phyloP scores from a whole-genome alignment of 2,329 filamentous ascomycete genomes.

The Colletotrichum orchidophilum region DNA sequence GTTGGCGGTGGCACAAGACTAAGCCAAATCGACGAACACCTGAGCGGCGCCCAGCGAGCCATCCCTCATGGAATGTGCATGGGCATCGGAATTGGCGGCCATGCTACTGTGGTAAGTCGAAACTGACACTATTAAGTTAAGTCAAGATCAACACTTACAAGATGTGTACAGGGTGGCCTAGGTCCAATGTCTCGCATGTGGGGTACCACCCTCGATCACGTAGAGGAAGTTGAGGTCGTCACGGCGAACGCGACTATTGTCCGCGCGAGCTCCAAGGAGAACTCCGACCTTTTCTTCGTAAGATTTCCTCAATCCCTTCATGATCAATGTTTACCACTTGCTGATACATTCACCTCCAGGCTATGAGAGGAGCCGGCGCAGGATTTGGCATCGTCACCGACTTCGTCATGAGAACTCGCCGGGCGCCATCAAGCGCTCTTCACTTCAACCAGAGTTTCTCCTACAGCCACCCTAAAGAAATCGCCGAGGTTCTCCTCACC shows the following conservation, averaged over 20 bases:
- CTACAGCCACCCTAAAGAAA: slow-evolving; percentile 51
- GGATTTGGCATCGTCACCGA: slow-evolving; percentile 46
- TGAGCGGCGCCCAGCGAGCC: slow-evolving; percentile 61
- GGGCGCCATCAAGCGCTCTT: slow-evolving; percentile 56
- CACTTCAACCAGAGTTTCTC: slow-evolving; percentile 60
- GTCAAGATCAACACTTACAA: background rate
- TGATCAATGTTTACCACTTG: no score
- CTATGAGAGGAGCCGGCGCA: slow-evolving; percentile 46
- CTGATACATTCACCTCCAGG: slow-evolving; percentile 13
- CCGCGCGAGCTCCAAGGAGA: slow-evolving; percentile 32
- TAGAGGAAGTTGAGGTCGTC: slow-evolving; percentile 52
- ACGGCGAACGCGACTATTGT: slow-evolving; percentile 40
- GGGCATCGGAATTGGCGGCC: slow-evolving; percentile 65
- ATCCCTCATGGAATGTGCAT: slow-evolving; percentile 68
- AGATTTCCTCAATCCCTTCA: background rate
- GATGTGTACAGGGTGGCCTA: slow-evolving; percentile 57
- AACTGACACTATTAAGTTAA: background rate
- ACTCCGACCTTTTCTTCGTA: slow-evolving; percentile 42
- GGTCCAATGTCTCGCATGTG: slow-evolving; percentile 67
- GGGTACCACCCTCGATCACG: slow-evolving; percentile 64
- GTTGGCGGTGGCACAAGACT: slow-evolving; percentile 63
- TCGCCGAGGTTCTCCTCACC: slow-evolving; percentile 53
- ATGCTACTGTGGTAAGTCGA: slow-evolving; percentile 61
- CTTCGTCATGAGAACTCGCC: slow-evolving; percentile 42
- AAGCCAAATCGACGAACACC: slow-evolving; percentile 56